Base-by-base conservation (phyloP, 2,329 filamentous ascomycete genomes). In the Colletotrichum echinochloae region DNA sequence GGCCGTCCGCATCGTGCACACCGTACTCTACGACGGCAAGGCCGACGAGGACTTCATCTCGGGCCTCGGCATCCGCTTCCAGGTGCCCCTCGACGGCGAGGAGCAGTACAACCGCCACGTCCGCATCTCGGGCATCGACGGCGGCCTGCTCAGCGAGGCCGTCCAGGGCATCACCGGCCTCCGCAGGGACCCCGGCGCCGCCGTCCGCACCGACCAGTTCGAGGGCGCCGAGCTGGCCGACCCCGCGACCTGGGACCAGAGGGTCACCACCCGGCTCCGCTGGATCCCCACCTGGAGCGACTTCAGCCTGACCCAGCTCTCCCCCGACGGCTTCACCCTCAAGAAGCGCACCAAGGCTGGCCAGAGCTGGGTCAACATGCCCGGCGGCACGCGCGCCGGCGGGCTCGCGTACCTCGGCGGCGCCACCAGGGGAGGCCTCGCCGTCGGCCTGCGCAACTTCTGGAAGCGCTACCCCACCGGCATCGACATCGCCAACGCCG, bases 391-490 rank as follows among this genome's bases (percentile, higher is more conserved):
- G 1, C 82, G 87, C 1, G 83, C 89, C 1, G 85, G 83, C 0
- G 89, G 89, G 0, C 78, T 90, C 0, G 87, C 84, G 0, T 91
- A 90, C 72, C 83, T 91, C 0, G 89, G 89, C 2, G 85, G 86
- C 12, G 86, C 88, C 6, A 85, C 82, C 0, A 78, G 79, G 3
- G 89, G 89, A n/a, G 89, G 89, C 16, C 80, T 91, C 1, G 88
- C 86, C 1, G 76, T 91, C 6, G 88, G 87, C 0, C 81, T 89
- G 56, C 84, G 86, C 3, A 84, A 90, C 74, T 91, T 91, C 76
- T 91, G 89, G 89, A 87, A 91, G 79, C 83, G 86, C 20, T 90
- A 88, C 72, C 89, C 89, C 0, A 88, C 87, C 0, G 83, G 86
- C 4, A 77, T 91, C 5, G 88, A 90, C 55, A 83, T 91, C 14